Conservation (phyloP, 306 rosid species). For the Vigna nakashimae region DNA sequence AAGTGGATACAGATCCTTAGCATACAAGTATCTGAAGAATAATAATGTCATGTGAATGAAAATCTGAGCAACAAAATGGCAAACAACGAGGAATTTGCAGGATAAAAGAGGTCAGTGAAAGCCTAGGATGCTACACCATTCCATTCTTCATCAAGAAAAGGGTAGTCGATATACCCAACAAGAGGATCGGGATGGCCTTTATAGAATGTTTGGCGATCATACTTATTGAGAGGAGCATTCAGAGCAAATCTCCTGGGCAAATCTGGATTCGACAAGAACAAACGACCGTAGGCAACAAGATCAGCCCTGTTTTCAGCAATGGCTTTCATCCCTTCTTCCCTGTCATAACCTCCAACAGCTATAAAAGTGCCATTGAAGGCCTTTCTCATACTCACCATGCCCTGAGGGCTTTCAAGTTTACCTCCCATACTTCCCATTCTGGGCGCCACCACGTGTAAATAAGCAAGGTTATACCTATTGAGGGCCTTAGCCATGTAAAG, state of each 20-base stretch:
- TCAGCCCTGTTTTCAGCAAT: slow-evolving; percentile 56
- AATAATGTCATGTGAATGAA: too few relatives aligned
- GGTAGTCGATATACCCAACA: slow-evolving; percentile 70
- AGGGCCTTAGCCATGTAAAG: slow-evolving; percentile 57
- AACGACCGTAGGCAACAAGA: slow-evolving; percentile 55
- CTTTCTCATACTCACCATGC: slow-evolving; percentile 62
- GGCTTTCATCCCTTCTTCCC: slow-evolving; percentile 60
- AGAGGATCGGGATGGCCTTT: slow-evolving; percentile 49
- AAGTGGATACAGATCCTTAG: too few relatives aligned
- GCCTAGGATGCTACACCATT: not conserved
- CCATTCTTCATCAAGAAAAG: slow-evolving; percentile 55
- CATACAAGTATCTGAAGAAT: too few relatives aligned
- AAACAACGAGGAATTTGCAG: too few relatives aligned
- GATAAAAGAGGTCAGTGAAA: too few relatives aligned
- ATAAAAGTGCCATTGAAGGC: slow-evolving; percentile 68
- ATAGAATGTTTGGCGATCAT: slow-evolving; percentile 58
- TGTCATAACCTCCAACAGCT: slow-evolving; percentile 60
- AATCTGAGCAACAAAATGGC: too few relatives aligned
- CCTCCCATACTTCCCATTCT: slow-evolving; percentile 50
- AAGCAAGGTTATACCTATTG: slow-evolving; percentile 55
- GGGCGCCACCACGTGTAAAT: slow-evolving; percentile 78
- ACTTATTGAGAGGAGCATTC: slow-evolving; percentile 69
- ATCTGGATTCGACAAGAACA: slow-evolving; percentile 76
- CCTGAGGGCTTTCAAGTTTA: slow-evolving; percentile 36
- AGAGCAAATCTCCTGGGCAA: slow-evolving; percentile 70